A percentile compares a stretch with the other conserved stretches of the same genome.
phyloP scores from a whole-genome alignment of 768 basidiomycete species.

The Tylopilus plumbeoviolaceoides region DNA sequence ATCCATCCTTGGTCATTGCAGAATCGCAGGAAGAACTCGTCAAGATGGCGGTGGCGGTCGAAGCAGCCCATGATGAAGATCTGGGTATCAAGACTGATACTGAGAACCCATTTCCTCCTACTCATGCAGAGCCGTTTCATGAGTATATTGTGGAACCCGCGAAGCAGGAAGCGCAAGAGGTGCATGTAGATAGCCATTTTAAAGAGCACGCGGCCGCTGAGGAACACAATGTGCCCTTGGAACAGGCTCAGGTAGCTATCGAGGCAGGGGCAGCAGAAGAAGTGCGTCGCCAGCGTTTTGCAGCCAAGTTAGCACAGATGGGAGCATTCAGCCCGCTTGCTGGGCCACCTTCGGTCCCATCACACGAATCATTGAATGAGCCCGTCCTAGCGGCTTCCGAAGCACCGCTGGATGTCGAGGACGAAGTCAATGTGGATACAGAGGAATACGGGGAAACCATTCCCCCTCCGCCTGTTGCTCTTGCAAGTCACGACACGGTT shows the following conservation, averaged over 20 bases:
- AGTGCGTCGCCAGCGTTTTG: conserved; percentile 51
- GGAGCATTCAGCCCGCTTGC: conserved; percentile 58
- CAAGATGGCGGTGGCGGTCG: not conserved
- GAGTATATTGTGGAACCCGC: conserved; percentile 7
- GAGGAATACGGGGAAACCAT: conserved; percentile 23
- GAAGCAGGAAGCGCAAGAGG: conserved; percentile 15
- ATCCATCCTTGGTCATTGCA: not conserved
- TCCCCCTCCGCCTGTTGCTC: conserved; percentile 18
- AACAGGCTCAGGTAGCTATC: not conserved
- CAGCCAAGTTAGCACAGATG: conserved; percentile 57
- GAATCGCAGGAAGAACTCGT: conserved; percentile 15
- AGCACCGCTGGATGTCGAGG: conserved; percentile 16
- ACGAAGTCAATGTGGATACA: conserved; percentile 23
- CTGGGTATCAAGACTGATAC: not conserved
- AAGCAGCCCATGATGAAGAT: conserved; percentile 1
- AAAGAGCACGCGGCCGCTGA: conserved; percentile 3
- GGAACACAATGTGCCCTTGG: conserved; percentile 3
- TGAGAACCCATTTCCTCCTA: not conserved
- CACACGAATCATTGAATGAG: conserved; percentile 16
- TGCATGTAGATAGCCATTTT: conserved; percentile 2
- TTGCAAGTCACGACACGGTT: conserved; percentile 20
- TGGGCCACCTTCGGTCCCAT: conserved; percentile 28
- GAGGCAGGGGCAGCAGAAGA: conserved; percentile 41
- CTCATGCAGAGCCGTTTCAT: conserved; percentile 1
- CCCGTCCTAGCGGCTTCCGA: not conserved